A percentile compares a stretch with the other conserved stretches of the same genome.
These are phyloP conservation scores for Jacaranda mimosifolia DNA, from an alignment of 257 asterid genomes.

Conservation along the genomic window DNA sequence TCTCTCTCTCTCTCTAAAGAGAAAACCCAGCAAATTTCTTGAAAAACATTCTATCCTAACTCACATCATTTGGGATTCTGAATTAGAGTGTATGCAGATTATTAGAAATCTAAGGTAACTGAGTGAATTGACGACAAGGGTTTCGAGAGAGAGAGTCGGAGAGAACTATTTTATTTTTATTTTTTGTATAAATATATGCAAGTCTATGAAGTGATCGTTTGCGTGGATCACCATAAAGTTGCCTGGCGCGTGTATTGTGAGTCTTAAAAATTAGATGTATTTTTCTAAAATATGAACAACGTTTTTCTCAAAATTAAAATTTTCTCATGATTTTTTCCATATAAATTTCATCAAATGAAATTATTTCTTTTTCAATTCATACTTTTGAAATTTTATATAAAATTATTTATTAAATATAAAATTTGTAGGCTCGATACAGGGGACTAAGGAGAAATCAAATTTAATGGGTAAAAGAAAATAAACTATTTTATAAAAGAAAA, in stretches of 20 bases:
- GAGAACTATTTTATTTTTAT: background rate
- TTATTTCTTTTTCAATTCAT: no score
- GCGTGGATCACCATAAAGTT: background rate
- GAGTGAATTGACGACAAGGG: constrained; percentile 37
- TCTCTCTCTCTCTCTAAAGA: constrained; percentile 31
- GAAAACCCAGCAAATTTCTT: constrained; percentile 15
- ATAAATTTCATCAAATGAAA: no score
- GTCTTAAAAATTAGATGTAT: no score
- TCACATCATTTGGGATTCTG: constrained; percentile 36
- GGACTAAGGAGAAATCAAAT: no score
- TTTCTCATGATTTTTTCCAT: no score
- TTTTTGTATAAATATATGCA: constrained; percentile 29
- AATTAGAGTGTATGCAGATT: constrained; percentile 24
- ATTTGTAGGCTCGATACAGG: no score
- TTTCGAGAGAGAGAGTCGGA: constrained; percentile 9
- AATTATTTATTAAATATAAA: no score
- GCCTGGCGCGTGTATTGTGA: constrained; percentile 1
- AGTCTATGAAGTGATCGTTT: constrained; percentile 17
- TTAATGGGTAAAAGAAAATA: no score
- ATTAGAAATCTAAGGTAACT: constrained; percentile 26
- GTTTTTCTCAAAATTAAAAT: no score
- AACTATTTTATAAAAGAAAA: no score
- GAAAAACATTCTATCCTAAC: constrained; percentile 28
- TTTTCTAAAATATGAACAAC: no score
- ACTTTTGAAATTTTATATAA: no score